Evolutionary conservation across 2,329 filamentous ascomycete species (phyloP), one percentile per base, ranked within the genome.

Genomic region (Trichoderma gracile): DNA sequence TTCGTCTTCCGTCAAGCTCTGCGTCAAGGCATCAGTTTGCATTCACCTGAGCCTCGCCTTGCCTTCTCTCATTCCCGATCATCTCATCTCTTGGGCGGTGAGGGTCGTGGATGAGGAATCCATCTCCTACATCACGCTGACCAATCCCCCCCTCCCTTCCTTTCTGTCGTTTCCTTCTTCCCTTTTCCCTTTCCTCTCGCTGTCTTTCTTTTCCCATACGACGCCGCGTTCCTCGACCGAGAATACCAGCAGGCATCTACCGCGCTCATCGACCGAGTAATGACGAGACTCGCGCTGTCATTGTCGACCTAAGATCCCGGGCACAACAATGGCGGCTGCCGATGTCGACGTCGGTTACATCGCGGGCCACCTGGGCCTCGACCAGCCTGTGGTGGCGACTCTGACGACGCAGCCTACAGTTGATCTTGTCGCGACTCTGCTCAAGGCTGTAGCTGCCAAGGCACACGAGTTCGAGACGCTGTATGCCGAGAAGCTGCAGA

Each of bases 401-500:
- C 78, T 88, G 70, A 80, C 88, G 46, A 86, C 88, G 65, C 82
- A 84, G 45, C 91, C 91, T 55, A 97, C 93, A 3, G 80, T 84
- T 67, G 92, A 96, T 14, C 86, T 97, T 27, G 90, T 97, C 68
- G 84, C 85, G 65, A 81, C 85, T 47, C 82, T 99, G 59, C 84
- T 99, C 46, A 82, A 86, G 67, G 89, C 90, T 27, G 86, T 98
- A 60, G 85, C 89, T 25, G 80, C 81, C 33, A 97, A 95, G 76
- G 92, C 91, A 42, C 90, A 89, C 71, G 92, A 97, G 72, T 89
- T 86, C 71, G 92, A 97, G 74, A 85, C 88, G 45, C 79, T 97
- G 46, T 92, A 89, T 71, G 89, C 94, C 10, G 91, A 96, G 69
- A 98, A 97, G 79, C 84, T 97, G 50, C 89, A 92, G 69, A 81